Evolutionary conservation across 176 grass and related monocot species (phyloP).

Genomic region (Cymbopogon citratus): DNA sequence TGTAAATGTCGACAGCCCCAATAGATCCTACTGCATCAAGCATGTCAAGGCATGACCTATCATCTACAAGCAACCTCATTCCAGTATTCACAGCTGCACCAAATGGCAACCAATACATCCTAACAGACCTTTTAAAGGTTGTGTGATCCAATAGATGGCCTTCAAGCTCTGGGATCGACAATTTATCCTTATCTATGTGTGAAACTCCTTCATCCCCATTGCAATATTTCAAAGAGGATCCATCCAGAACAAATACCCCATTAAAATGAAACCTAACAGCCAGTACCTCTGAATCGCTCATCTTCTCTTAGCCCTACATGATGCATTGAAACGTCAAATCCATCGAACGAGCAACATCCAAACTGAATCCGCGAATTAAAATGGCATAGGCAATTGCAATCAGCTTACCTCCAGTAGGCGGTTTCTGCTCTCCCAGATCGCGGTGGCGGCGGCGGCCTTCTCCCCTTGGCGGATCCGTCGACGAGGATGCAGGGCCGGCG

Average conservation of each 20-base stretch:
- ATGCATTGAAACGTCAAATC: too few relatives aligned
- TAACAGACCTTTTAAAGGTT: background rate
- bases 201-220: background rate
- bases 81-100: background rate
- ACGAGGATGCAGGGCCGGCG: too few relatives aligned
- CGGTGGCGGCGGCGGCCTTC: too few relatives aligned
- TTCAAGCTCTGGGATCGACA: background rate
- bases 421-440: too few relatives aligned
- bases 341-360: too few relatives aligned
- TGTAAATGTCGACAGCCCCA: background rate
- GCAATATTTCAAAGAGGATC: background rate
- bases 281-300: background rate
- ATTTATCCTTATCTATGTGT: background rate
- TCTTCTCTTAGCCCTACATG: background rate
- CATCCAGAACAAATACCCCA: background rate
- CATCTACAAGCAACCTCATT: background rate
- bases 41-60: background rate
- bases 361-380: too few relatives aligned
- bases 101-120: background rate
- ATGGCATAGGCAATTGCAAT: too few relatives aligned
- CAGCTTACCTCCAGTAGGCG: too few relatives aligned
- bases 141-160: background rate
- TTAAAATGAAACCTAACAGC: background rate
- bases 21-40: background rate
- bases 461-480: too few relatives aligned